Base-by-base conservation (phyloP, 352 stramenopile species). In the Thalassiosira oceanica region DNA sequence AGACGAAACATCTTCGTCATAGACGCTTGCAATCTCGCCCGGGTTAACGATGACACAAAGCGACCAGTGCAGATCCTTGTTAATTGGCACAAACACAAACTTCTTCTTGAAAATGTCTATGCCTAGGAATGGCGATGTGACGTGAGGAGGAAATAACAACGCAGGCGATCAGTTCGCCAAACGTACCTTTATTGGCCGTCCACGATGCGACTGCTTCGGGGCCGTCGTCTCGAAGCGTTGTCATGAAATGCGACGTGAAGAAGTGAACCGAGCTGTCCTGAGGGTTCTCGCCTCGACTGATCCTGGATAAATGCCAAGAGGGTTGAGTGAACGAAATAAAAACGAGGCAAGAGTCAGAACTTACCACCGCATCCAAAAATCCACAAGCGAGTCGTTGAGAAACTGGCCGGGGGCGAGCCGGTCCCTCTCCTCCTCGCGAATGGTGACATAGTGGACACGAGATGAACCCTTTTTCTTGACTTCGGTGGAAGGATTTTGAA, bases 201-300 rank as follows among this genome's bases (percentile, higher is more conserved):
- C 86, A 93, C 5, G 79, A 87, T 37, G 67, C 49, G 8, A 93
- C 84, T 21, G 69, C 77, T 49, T 82, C 33, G 10, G 43, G 18
- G 42, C 84, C 85, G 18, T 90, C 75, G 16, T 92, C 82, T 52
- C 87, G 83, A 6, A 98, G 65, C 21, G 93, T 95, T 20, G 94
- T 94, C 79, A 95, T 97, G 53, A 98, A 98, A 73, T 98, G 93
- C 8, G 93, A 96, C 16, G 92, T 96, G 68, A 97, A 98, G 57
- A 97, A 94, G 60, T 97, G 94, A 21, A 93, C 60, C 37, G 66
- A 53, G 1, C 51, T 81, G 53, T 45, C 61, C 23, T 57, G 33
- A 39, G 70, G 24, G 2, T 36, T 24, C 29, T 82, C 61, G 31
- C 77, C 60, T 27, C 80, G 41, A 28, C 72, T 84, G 51, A 91